Evolutionary conservation across 805 yeast species (phyloP), one percentile per base, ranked within the genome.

Genomic region (Nakazawaea holstii): DNA sequence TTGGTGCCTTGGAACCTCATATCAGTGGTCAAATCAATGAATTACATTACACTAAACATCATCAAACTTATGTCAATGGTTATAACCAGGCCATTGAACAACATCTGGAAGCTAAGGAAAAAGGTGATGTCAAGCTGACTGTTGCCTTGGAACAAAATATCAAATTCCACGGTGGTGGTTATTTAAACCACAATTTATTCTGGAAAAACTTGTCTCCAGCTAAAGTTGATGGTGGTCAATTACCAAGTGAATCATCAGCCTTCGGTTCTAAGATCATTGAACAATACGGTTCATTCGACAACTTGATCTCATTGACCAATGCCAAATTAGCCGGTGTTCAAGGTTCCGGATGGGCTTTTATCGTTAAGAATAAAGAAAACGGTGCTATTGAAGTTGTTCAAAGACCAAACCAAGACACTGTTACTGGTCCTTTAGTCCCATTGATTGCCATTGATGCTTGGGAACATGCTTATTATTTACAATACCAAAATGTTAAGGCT

Each of bases 401-500:
- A 65, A 85, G 87, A 56, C 73, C 80, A 56, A 89, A 89, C 75
- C 97, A 89, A 70, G 96, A 89, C 68, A 86, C 94, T 14, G 89
- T 86, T 36, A 72, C 81, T 42, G 87, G 87, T 42, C 64, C 78
- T 8, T 74, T 79, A 64, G 71, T 77, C 41, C 95, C 96, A 39
- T 69, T 90, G 59, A 76, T 90, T 48, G 96, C 96, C 46, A 86
- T 89, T 62, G 97, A 89, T 59, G 95, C 96, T 51, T 89, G 97
- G 97, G 97, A 89, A 70, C 97, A 89, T 63, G 96, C 97, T 47
- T 89, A 89, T 76, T 89, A 89, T 77, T 76, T 90, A 68, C 96
- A 89, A 69, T 89, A 89, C 75, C 84, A 87, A 72, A 89, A 89
- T 72, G 90, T 84, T 64, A 89, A 90, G 76, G 95, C 67, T 39